These are phyloP conservation scores for Malus fusca DNA, from an alignment of 306 rosid species.

Conservation along the genomic window DNA sequence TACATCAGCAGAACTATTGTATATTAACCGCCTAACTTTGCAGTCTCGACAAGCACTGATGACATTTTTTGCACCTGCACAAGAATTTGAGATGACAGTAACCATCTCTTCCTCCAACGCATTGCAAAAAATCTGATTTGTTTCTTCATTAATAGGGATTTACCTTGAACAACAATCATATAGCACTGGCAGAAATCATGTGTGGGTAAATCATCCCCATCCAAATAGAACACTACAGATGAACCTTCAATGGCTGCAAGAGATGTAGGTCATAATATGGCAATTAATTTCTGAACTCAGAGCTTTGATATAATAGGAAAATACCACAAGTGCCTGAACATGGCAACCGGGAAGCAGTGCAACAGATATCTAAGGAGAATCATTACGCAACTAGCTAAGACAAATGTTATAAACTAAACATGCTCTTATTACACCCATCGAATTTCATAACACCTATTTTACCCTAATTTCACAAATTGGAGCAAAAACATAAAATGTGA, in stretches of 20 bases:
- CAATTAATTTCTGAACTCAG: conserved; percentile 12
- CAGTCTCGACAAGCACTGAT: conserved; percentile 71
- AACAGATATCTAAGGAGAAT: neutral
- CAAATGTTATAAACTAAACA: neutral
- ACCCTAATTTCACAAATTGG: neutral
- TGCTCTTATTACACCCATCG: neutral
- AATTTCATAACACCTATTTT: neutral
- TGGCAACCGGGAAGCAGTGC: neutral
- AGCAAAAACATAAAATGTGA: neutral
- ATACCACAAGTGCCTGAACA: neutral
- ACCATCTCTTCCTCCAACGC: conserved; percentile 5
- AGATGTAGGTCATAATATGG: conserved; percentile 5
- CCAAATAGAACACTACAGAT: conserved; percentile 69
- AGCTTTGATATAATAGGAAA: neutral
- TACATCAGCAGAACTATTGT: conserved; percentile 80
- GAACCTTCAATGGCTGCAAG: conserved; percentile 73
- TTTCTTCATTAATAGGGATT: neutral
- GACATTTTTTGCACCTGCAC: conserved; percentile 78
- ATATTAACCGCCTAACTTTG: conserved; percentile 65
- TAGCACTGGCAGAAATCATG: conserved; percentile 49
- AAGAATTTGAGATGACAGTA: conserved; percentile 21
- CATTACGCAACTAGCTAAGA: neutral
- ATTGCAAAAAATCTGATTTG: neutral
- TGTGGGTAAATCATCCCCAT: conserved; percentile 30
- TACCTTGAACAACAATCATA: conserved; percentile 72